Evolutionary conservation across 2,329 filamentous ascomycete species (phyloP).

Genomic region (Mariannaea sp.): DNA sequence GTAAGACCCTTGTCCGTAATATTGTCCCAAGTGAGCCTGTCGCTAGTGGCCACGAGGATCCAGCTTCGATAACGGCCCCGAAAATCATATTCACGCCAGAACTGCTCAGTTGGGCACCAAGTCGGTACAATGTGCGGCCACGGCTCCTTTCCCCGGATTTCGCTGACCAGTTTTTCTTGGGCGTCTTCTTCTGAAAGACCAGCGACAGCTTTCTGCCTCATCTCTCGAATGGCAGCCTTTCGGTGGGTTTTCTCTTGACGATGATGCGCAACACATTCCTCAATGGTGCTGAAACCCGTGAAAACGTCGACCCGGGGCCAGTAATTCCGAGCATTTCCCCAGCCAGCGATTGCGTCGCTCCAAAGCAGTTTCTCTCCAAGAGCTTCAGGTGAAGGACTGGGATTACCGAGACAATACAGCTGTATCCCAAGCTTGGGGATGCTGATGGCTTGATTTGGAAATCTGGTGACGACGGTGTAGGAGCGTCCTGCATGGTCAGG

Average conservation of each 20-base stretch:
- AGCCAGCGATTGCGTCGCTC: not conserved
- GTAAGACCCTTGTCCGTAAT: constrained; percentile 13
- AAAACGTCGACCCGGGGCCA: constrained; percentile 23
- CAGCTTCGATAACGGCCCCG: constrained; percentile 17
- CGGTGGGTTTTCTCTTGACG: constrained; percentile 18
- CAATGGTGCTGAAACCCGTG: constrained; percentile 7
- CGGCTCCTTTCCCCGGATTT: constrained; percentile 22
- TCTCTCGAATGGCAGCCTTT: not conserved
- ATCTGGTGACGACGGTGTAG: constrained; percentile 6
- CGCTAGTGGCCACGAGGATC: constrained; percentile 17
- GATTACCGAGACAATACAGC: constrained; percentile 17
- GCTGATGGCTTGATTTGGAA: not conserved
- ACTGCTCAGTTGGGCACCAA: constrained; percentile 16
- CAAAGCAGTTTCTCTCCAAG: not conserved
- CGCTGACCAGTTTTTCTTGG: constrained; percentile 4
- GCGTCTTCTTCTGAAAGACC: constrained; percentile 13
- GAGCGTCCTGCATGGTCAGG: constrained; percentile 39
- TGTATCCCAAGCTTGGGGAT: constrained; percentile 24
- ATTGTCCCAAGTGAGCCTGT: constrained; percentile 20
- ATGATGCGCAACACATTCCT: constrained; percentile 26
- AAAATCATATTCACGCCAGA: not conserved
- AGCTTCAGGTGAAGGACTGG: not conserved
- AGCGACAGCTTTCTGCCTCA: constrained; percentile 6
- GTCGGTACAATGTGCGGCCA: constrained; percentile 25
- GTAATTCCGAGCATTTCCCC: not conserved